phyloP scores from a whole-genome alignment of 495 filamentous ascomycete genomes.

The Filosporella fistucella region DNA sequence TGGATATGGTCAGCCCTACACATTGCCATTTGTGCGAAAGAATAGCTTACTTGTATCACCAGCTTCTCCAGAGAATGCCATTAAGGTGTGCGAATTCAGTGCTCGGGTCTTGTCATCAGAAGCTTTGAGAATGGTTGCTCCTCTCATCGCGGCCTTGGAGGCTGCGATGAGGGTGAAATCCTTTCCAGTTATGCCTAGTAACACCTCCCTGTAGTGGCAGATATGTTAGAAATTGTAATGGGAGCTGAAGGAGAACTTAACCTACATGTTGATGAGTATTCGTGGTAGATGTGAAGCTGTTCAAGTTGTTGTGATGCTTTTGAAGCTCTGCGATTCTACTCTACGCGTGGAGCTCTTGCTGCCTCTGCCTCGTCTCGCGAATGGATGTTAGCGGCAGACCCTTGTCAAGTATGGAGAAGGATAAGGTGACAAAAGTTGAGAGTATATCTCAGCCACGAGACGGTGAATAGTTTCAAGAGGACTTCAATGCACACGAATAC shows the following conservation, averaged over 20 bases:
- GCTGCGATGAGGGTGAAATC: slow-evolving; percentile 98
- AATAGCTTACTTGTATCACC: slow-evolving; percentile 78
- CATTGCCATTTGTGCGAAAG: neutral
- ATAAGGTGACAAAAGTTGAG: no score
- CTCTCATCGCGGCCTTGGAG: slow-evolving; percentile 96
- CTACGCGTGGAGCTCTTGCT: slow-evolving; percentile 7
- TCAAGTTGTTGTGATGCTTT: neutral
- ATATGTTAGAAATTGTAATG: slow-evolving; percentile 2
- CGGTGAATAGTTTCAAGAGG: no score
- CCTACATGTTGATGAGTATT: slow-evolving; percentile 22
- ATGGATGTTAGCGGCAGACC: no score
- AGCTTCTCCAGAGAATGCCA: slow-evolving; percentile 96
- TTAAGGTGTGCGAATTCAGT: slow-evolving; percentile 87
- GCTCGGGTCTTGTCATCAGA: slow-evolving; percentile 92
- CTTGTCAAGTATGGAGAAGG: neutral
- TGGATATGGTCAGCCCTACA: slow-evolving; percentile 29
- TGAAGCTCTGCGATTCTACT: neutral
- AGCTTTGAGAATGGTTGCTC: slow-evolving; percentile 92
- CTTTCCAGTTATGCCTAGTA: slow-evolving; percentile 96
- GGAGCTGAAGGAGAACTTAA: neutral
- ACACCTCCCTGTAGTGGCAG: slow-evolving; percentile 74
- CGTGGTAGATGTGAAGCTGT: slow-evolving; percentile 7
- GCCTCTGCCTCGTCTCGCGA: slow-evolving; percentile 2
- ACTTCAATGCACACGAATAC: neutral
- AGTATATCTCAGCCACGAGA: neutral